Evolutionary conservation across 1,284 basidiomycete species (phyloP).

Genomic region (Earliella scabrosa): DNA sequence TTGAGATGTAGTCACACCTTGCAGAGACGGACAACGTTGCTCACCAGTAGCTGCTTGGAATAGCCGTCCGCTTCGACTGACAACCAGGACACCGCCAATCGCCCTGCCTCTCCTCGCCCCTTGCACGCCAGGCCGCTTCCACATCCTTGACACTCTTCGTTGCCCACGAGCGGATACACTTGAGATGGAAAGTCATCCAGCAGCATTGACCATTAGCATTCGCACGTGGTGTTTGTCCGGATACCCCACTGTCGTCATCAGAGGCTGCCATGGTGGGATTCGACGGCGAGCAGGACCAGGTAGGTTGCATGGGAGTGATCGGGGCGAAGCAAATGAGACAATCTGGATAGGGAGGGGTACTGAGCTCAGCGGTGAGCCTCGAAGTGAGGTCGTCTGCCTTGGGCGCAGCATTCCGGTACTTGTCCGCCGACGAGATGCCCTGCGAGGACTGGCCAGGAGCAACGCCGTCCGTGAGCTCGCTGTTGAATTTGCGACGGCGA

Average conservation of each 20-base stretch:
- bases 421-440: constrained; percentile 15
- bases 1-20: neutral
- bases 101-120: constrained; percentile 68
- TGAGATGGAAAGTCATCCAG: constrained; percentile 85
- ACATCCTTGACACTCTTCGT: constrained; percentile 79
- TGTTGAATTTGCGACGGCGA: constrained; percentile 21
- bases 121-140: constrained; percentile 72
- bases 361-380: constrained; percentile 62
- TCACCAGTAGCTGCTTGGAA: constrained; percentile 74
- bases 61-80: constrained; percentile 69
- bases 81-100: constrained; percentile 92
- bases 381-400: constrained; percentile 68
- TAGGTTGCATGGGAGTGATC: constrained; percentile 72
- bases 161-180: constrained; percentile 82
- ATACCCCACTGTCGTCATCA: constrained; percentile 32
- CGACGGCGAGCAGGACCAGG: constrained; percentile 79
- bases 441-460: neutral
- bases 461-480: constrained; percentile 18
- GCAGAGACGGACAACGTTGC: constrained; percentile 21
- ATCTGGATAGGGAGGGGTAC: constrained; percentile 72
- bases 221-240: constrained; percentile 10
- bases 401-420: constrained; percentile 24
- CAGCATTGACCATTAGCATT: constrained; percentile 61
- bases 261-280: constrained; percentile 43
- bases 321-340: constrained; percentile 82